Base-by-base conservation (phyloP, 1,284 basidiomycete genomes). In the Microbotryum silenes-acaulis region DNA sequence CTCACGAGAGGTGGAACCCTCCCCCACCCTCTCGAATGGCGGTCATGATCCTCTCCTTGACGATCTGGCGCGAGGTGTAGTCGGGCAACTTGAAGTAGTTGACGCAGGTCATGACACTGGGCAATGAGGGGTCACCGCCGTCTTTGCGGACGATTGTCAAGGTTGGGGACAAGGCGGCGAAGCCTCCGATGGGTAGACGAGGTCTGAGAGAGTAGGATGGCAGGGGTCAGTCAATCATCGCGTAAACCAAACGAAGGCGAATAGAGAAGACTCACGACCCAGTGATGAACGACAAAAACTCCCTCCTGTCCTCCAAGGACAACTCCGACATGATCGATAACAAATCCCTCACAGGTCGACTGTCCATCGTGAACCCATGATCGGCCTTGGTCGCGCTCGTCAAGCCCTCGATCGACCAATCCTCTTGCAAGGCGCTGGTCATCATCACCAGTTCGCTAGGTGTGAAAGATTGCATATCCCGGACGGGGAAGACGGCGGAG, bases 61-160 rank as follows among this genome's bases (percentile, higher is more conserved):
- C 85, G 48, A 89, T 82, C 46, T 80, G 81, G 76, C 88, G 90
- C 46, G 85, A 84, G 61, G 88, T 89, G 75, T 96, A 97, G 73
- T 94, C 90, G 1, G 92, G 92, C 70, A 96, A 78, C 76, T 97
- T 97, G 73, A 97, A 93, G 37, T 56, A 77, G 61, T 97, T 96
- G 68, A 94, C 93, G 75, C 94, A 98, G 12, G 94, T 97, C 94
- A 97, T 97, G 51, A 97, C 93, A 80, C 10, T 90, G 88, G 5
- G 88, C 79, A 67, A 55, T 6, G 56, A 54, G 1, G 63, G 55
- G 45, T 72, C 68, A 75, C 97, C 96, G 71, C 94, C 91, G 21
- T 91, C 91, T 75, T 98, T 97, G 70, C 93, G 87, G 51, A 99
- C 94, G 14, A 99, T 92, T 1, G 96, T 99, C 65, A 99, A 81